Evolutionary conservation across 2,329 filamentous ascomycete species (phyloP).

Genomic region (Cladobotryum protrusum): DNA sequence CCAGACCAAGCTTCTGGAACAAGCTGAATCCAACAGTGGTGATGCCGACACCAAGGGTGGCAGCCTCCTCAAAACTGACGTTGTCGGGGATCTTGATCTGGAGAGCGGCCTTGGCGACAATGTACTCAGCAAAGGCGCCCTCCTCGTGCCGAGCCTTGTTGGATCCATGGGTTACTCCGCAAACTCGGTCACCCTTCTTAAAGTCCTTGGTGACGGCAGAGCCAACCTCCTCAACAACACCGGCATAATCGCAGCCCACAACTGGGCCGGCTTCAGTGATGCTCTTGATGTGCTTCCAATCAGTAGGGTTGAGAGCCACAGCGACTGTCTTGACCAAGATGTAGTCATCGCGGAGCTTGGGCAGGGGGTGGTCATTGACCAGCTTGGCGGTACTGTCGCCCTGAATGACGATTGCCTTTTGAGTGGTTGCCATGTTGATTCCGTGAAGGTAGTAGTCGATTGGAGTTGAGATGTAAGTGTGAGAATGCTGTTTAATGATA

Average conservation of each 20-base stretch:
- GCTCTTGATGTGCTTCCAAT: slow-evolving; percentile 26
- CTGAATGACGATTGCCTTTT: no score
- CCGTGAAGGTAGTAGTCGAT: no score
- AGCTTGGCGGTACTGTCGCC: no score
- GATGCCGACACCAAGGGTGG: slow-evolving; percentile 35
- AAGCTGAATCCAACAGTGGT: slow-evolving; percentile 36
- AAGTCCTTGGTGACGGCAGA: slow-evolving; percentile 33
- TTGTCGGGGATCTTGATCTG: slow-evolving; percentile 39
- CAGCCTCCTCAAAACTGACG: slow-evolving; percentile 41
- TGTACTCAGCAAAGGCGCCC: slow-evolving; percentile 38
- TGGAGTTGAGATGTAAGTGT: no score
- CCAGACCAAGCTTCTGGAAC: slow-evolving; percentile 39
- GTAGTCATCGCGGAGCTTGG: slow-evolving; percentile 13
- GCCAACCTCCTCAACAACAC: slow-evolving; percentile 41
- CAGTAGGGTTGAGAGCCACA: slow-evolving; percentile 29
- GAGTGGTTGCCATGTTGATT: no score
- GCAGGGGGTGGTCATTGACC: not conserved
- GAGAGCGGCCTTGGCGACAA: slow-evolving; percentile 32
- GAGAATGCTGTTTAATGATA: no score
- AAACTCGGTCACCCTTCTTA: slow-evolving; percentile 42
- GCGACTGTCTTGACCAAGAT: slow-evolving; percentile 29
- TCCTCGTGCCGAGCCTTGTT: slow-evolving; percentile 27
- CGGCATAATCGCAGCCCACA: slow-evolving; percentile 42
- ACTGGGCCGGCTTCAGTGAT: slow-evolving; percentile 12
- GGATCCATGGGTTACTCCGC: slow-evolving; percentile 33